These are phyloP conservation scores for Dendrocalamus latiflorus DNA, from an alignment of 202 grass and related monocot genomes.

Conservation along the genomic window DNA sequence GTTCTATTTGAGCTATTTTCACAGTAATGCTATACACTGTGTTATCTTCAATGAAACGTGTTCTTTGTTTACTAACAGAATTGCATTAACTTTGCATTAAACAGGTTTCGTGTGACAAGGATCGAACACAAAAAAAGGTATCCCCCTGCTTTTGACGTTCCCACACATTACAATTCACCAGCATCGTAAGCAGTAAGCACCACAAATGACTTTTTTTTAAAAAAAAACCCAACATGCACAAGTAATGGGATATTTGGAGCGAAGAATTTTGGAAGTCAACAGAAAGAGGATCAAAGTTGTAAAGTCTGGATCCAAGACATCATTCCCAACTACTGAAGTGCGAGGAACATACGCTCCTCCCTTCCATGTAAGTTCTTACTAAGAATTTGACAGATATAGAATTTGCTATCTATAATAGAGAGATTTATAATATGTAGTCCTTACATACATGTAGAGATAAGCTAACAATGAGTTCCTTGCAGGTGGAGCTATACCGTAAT, in stretches of 20 bases:
- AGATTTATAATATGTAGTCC: too few relatives aligned
- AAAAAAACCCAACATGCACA: too few relatives aligned
- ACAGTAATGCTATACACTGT: conserved; percentile 3
- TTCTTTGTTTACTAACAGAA: neutral
- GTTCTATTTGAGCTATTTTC: neutral
- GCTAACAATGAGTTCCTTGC: conserved; percentile 16
- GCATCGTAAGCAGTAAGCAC: conserved; percentile 9
- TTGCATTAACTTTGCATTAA: conserved; percentile 32
- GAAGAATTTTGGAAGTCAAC: too few relatives aligned
- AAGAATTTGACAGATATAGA: too few relatives aligned
- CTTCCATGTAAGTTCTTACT: too few relatives aligned
- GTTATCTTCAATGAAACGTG: neutral
- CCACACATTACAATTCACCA: neutral
- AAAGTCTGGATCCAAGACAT: too few relatives aligned
- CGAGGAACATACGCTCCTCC: too few relatives aligned
- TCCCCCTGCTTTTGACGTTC: neutral
- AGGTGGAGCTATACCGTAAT: conserved; percentile 83
- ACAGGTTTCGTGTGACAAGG: conserved; percentile 90
- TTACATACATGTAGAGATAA: too few relatives aligned
- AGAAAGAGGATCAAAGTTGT: too few relatives aligned
- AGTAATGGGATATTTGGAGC: too few relatives aligned
- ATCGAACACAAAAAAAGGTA: conserved; percentile 77
- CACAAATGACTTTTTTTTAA: neutral
- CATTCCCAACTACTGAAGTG: too few relatives aligned
- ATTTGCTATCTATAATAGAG: too few relatives aligned